Conservation (phyloP, 2,329 filamentous ascomycete species). For the Botrytis pseudocinerea region DNA sequence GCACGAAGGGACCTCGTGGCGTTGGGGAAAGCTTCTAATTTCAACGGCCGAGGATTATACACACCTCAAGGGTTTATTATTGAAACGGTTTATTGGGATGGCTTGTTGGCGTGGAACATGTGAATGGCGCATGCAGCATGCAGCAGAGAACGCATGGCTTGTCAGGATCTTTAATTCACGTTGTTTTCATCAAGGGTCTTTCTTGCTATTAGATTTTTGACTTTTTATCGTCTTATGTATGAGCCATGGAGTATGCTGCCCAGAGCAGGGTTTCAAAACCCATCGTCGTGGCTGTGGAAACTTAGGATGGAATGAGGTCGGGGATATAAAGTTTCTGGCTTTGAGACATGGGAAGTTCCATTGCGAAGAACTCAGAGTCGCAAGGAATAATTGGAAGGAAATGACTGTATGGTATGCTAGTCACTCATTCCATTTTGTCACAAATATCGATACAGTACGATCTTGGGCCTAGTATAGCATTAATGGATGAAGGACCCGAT, state of each 20-base stretch:
- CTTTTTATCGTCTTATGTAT: background rate
- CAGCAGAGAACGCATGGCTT: background rate
- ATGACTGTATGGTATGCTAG: background rate
- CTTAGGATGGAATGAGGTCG: background rate
- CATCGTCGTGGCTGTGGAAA: background rate
- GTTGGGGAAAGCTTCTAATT: background rate
- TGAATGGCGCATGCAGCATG: background rate
- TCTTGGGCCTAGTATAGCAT: background rate
- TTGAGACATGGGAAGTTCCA: background rate
- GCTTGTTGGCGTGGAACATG: background rate
- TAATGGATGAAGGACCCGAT: background rate
- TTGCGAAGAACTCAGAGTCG: background rate
- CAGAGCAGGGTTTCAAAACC: background rate
- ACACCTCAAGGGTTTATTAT: background rate
- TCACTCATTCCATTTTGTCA: background rate
- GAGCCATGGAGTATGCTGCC: background rate
- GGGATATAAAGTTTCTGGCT: background rate
- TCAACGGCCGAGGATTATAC: background rate
- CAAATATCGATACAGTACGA: background rate
- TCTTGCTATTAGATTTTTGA: background rate
- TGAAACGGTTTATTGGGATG: background rate
- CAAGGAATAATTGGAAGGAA: background rate
- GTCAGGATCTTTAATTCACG: background rate
- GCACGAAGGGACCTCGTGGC: constrained; percentile 2
- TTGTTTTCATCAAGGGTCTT: background rate